Evolutionary conservation across 2,329 filamentous ascomycete genomes (phyloP).

Genomic region (Aspergillus carbonarius): DNA sequence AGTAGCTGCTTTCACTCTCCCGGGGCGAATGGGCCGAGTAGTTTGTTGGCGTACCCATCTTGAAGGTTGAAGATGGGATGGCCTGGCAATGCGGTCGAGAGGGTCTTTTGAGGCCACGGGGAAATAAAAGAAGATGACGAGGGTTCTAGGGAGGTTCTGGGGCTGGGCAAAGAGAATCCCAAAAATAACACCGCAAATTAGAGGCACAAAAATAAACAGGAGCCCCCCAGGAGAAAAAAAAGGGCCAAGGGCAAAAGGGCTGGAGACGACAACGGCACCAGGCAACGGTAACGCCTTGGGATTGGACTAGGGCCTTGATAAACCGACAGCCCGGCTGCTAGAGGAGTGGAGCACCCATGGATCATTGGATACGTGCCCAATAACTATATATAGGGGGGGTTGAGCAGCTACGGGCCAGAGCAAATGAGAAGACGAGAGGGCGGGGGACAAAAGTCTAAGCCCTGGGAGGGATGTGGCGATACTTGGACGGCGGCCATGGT

Average conservation of each 20-base stretch:
- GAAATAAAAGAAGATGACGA: neutral
- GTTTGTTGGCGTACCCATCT: conserved; percentile 4
- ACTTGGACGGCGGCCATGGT: neutral
- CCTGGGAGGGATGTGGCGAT: conserved; percentile 5
- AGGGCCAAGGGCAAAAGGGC: conserved; percentile 2
- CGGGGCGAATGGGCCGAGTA: conserved; percentile 6
- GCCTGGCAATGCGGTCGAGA: neutral
- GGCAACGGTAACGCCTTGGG: neutral
- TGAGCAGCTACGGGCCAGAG: neutral
- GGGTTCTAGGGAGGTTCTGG: neutral
- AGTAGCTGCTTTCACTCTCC: conserved; percentile 9
- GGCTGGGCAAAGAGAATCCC: neutral
- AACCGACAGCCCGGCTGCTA: conserved; percentile 1
- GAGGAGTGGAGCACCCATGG: conserved; percentile 1
- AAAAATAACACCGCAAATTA: conserved; percentile 6
- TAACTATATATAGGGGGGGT: conserved; percentile 7
- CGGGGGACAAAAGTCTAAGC: neutral
- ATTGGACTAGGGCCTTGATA: conserved; percentile 4
- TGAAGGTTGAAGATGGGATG: conserved; percentile 3
- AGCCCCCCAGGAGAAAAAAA: neutral
- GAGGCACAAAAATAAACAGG: conserved; percentile 8
- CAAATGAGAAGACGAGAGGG: neutral
- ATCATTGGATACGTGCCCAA: conserved; percentile 2
- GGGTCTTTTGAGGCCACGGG: neutral
- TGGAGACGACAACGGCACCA: conserved; percentile 5